Evolutionary conservation across 2,329 filamentous ascomycete genomes (phyloP), one percentile per base, ranked within the genome.

Genomic region (Byssothecium circinans): DNA sequence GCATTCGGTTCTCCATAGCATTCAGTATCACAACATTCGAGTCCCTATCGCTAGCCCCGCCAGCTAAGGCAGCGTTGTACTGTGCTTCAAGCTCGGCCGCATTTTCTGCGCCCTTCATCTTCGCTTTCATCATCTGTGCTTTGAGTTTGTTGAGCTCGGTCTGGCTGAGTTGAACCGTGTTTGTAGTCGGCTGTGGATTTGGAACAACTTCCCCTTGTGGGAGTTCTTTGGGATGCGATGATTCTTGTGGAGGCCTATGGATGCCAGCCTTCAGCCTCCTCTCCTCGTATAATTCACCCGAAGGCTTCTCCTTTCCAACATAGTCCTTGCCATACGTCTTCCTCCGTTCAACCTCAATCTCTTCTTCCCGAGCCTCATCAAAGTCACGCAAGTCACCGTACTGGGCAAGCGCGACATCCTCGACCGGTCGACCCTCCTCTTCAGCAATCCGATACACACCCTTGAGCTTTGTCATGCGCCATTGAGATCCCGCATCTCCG

Each of bases 391-490:
- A 66, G 56, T 83, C 84, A 2, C 91, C 92, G 64, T 88, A 96
- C 11, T 89, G 81, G 58, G 96, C 88, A 30, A 88, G 61, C 0
- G 91, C 94, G 40, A 97, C 77, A 1, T 95, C 89, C 6, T 97
- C 92, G 0, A 95, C 78, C 0, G 82, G 62, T n/a, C 80, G 80
- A 0, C 85, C 85, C 0, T 78, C 85, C 60, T 94, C 86, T 57
- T 95, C 80, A 0, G 91, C 89, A 44, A 86, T 81, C 20, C 83
- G 81, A 69, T 95, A 96, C 2, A 96, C 89, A 10, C 85, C 87
- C 56, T 88, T 91, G 25, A 99, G 81, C 70, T 91, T 96, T 5
- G 87, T 95, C 91, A 99, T 96, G 41, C 95, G 86, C 94, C 95
- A 99, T 60, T 90, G 83, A 12, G 91, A 92, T 0, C 94, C 92